Evolutionary conservation across 768 basidiomycete genomes (phyloP).

Genomic region (Candolleomyces aberdarensis): DNA sequence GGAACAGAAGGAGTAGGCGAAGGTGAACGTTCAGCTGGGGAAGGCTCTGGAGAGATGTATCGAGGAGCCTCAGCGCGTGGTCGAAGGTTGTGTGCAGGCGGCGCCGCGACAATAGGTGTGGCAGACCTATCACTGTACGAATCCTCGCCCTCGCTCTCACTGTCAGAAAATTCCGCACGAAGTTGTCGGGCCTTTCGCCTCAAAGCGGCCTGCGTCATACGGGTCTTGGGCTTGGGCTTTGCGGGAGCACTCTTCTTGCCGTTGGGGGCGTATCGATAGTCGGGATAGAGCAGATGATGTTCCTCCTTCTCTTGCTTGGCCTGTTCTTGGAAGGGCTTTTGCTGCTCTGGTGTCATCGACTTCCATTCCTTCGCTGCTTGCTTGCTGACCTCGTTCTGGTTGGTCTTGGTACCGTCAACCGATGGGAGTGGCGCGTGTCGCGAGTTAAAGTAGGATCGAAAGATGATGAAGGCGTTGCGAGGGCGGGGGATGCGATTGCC

Average conservation of each 20-base stretch:
- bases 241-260: not conserved
- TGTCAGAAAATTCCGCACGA: not conserved
- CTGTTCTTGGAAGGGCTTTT: conserved; percentile 31
- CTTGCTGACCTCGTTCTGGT: conserved; percentile 46
- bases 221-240: not conserved
- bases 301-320: conserved; percentile 41
- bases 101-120: not conserved
- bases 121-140: not conserved
- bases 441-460: conserved; percentile 41
- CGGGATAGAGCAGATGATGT: conserved; percentile 43
- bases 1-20: not conserved
- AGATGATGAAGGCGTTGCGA: conserved; percentile 51
- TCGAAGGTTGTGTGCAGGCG: not conserved
- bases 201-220: not conserved
- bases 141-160: not conserved
- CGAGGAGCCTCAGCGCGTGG: not conserved
- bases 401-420: not conserved
- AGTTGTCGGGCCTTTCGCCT: not conserved
- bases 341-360: conserved; percentile 33
- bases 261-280: conserved; percentile 38
- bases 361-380: conserved; percentile 63
- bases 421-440: conserved; percentile 15
- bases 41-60: not conserved
- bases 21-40: not conserved
- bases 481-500: conserved; percentile 29